Conservation (phyloP, 495 filamentous ascomycete species). For the Hyphodiscus hymeniophilus region DNA sequence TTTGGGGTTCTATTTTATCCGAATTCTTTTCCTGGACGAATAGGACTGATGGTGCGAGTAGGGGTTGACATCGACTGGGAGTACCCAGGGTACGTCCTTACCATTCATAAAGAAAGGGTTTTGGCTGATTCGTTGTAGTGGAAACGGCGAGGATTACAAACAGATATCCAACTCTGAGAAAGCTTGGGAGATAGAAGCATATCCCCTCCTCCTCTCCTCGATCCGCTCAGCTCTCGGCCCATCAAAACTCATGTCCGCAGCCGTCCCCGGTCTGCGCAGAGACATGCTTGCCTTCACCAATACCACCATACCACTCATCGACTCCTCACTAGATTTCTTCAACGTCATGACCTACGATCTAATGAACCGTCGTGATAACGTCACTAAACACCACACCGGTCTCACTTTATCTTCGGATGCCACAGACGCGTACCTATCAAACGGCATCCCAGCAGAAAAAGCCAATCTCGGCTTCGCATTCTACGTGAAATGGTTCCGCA, state of each 20-base stretch:
- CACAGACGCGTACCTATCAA: constrained; percentile 50
- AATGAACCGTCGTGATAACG: constrained; percentile 64
- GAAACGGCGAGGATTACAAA: constrained; percentile 73
- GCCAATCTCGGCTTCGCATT: constrained; percentile 69
- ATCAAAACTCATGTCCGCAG: constrained; percentile 57
- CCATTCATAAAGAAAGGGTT: background rate
- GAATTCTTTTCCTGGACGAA: background rate
- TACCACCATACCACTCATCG: constrained; percentile 55
- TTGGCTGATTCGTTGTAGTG: constrained; percentile 29
- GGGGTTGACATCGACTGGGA: constrained; percentile 72
- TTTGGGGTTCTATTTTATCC: too few species aligned
- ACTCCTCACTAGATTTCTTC: constrained; percentile 57
- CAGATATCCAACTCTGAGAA: constrained; percentile 52
- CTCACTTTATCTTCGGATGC: constrained; percentile 44
- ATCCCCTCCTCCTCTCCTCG: constrained; percentile 52
- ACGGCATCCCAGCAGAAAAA: constrained; percentile 46
- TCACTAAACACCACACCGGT: constrained; percentile 60
- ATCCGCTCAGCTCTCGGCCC: constrained; percentile 52
- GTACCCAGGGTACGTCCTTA: constrained; percentile 50
- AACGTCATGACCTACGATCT: constrained; percentile 79
- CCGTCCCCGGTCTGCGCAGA: constrained; percentile 55
- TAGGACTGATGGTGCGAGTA: constrained; percentile 14
- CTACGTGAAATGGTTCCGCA: constrained; percentile 67
- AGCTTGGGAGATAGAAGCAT: constrained; percentile 54
- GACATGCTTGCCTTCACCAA: constrained; percentile 70